A percentile compares a stretch with the other conserved stretches of the same genome.
Evolutionary conservation across 768 basidiomycete species (phyloP).

Genomic region (Mycena albidolilacea): DNA sequence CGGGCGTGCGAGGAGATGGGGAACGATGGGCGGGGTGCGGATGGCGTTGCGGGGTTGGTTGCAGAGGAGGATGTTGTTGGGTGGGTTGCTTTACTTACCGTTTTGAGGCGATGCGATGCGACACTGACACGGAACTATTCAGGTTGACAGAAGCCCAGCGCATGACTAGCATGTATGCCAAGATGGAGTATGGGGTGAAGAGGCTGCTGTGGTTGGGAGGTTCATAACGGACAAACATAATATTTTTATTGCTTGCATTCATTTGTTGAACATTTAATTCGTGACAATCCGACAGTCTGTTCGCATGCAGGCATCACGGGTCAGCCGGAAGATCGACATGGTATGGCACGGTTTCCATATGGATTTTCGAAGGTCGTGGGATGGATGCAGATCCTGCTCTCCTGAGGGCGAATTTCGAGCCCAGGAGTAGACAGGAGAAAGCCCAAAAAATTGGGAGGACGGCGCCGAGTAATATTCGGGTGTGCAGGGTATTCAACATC

Average conservation of each 20-base stretch:
- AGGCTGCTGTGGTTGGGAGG: slow-evolving; percentile 90
- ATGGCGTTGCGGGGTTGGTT: slow-evolving; percentile 59
- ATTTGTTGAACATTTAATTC: background rate
- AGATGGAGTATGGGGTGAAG: slow-evolving; percentile 96
- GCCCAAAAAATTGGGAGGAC: background rate
- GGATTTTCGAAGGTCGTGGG: background rate
- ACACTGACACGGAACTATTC: slow-evolving; percentile 36
- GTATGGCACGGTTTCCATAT: slow-evolving; percentile 12
- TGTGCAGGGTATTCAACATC: too few species aligned
- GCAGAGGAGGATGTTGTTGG: slow-evolving; percentile 83
- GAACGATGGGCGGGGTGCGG: slow-evolving; percentile 58
- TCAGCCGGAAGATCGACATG: slow-evolving; percentile 15
- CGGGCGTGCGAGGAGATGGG: slow-evolving; percentile 74
- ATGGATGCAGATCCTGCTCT: background rate
- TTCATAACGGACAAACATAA: slow-evolving; percentile 46
- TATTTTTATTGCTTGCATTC: background rate
- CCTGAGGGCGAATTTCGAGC: background rate
- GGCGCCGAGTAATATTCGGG: too few species aligned
- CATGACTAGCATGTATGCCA: slow-evolving; percentile 89
- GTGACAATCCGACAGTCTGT: background rate
- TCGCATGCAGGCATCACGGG: background rate
- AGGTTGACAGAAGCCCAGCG: slow-evolving; percentile 88
- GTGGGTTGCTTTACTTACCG: slow-evolving; percentile 55
- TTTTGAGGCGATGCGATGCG: slow-evolving; percentile 1
- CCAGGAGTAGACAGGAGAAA: background rate